phyloP scores from a whole-genome alignment of 2,329 filamentous ascomycete genomes.

The Ceratocystis cubensis region DNA sequence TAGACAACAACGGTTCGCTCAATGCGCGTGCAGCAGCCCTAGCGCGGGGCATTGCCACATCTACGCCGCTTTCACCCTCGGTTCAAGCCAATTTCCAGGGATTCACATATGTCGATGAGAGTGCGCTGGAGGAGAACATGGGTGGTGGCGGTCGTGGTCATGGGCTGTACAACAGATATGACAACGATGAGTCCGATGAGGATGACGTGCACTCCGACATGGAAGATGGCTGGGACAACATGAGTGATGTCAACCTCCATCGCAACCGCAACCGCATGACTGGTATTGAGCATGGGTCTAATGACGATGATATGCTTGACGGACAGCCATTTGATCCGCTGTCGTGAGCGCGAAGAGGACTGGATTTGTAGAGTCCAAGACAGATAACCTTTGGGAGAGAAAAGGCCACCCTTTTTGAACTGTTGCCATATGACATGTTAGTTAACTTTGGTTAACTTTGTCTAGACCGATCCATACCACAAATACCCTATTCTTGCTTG shows the following conservation, averaged over 20 bases:
- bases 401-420: too few species aligned
- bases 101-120: slow-evolving; percentile 98
- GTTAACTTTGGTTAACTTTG: too few species aligned
- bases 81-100: slow-evolving; percentile 98
- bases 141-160: slow-evolving; percentile 37
- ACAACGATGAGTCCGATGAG: slow-evolving; percentile 42
- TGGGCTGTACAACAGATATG: slow-evolving; percentile 32
- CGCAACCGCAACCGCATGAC: slow-evolving; percentile 51
- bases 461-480: too few species aligned
- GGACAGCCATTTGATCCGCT: slow-evolving; percentile 52
- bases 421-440: too few species aligned
- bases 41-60: slow-evolving; percentile 73
- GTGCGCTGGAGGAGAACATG: slow-evolving; percentile 80
- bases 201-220: slow-evolving; percentile 31
- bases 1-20: slow-evolving; percentile 74
- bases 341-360: slow-evolving; percentile 5
- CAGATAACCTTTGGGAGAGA: too few species aligned
- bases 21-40: slow-evolving; percentile 83
- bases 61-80: slow-evolving; percentile 83
- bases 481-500: too few species aligned
- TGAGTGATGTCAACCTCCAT: slow-evolving; percentile 41
- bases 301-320: slow-evolving; percentile 52
- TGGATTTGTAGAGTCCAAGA: too few species aligned
- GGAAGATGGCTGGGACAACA: slow-evolving; percentile 47
- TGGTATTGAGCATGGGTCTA: slow-evolving; percentile 45